These are phyloP conservation scores for Pestalotiopsis sp. DNA, from an alignment of 2,329 filamentous ascomycete species.

Conservation along the genomic window DNA sequence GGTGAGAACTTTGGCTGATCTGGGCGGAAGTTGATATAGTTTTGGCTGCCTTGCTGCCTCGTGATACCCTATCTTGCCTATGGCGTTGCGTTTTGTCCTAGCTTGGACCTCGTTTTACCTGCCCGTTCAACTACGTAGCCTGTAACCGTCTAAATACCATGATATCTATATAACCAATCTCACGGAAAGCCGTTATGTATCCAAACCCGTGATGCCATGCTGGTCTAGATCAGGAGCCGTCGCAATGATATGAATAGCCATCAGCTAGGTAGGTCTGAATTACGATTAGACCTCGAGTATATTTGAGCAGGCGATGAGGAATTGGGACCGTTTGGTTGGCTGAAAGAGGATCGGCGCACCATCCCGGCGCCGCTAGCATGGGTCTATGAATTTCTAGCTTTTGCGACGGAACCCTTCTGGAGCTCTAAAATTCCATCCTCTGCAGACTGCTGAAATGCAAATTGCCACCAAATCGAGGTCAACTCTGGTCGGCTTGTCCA, in stretches of 20 bases:
- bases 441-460: neutral
- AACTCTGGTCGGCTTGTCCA: neutral
- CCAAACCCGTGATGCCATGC: too few species aligned
- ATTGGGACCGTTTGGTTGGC: conserved; percentile 8
- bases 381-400: conserved; percentile 1
- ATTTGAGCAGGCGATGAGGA: conserved; percentile 3
- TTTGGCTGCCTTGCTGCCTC: neutral
- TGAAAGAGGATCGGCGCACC: neutral
- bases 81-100: neutral
- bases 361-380: neutral
- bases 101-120: neutral
- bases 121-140: neutral
- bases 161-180: too few species aligned
- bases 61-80: neutral
- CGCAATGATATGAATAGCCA: neutral
- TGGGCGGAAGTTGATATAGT: conserved; percentile 38
- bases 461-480: neutral
- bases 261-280: neutral
- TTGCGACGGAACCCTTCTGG: neutral
- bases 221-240: too few species aligned
- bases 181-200: too few species aligned
- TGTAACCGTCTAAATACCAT: neutral
- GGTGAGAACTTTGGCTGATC: conserved; percentile 55
- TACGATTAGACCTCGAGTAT: neutral
- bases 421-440: neutral